Evolutionary conservation across 2,329 filamentous ascomycete genomes (phyloP), one percentile per base, ranked within the genome.

Genomic region (Nothopassalora personata): DNA sequence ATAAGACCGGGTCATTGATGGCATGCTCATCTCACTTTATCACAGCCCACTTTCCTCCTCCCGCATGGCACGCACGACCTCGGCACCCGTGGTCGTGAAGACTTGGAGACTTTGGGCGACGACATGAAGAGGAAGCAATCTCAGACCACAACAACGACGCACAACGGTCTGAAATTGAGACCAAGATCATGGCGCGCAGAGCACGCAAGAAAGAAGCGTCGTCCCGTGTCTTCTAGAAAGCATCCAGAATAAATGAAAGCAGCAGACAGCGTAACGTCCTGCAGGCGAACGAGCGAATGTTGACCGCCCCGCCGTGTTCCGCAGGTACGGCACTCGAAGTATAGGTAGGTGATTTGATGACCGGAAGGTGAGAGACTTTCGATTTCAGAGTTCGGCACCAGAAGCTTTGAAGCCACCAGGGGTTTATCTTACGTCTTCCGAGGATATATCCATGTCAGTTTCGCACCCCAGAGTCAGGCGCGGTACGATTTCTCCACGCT

Each of bases 21-120:
- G 23, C 23, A 23, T 23, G 23, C 30, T 15, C 9, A 19, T 23
- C 39, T 34, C 34, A 59, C 61, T 59, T 63, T 63, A 53, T 63
- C 60, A 50, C 62, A 66, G 1, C 64, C 60, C 5, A 66, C 62
- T 53, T 66, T 66, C 45, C 60, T 58, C 27, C 56, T 51, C 13
- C 62, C 64, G 50, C 62, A 64, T 9, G 56, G 61, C 9, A 61
- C 49, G 45, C 64, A 66, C 7, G 64, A 64, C 34, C 64, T 57
- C 39, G 64, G 61, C 34, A 58, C 59, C 33, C 64, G 57, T 23
- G 64, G 64, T 48, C 64, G 57, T 11, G 61, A 61, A 27, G 60
- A 30, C 49, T 61, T 62, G 50, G 58, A 43, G 56, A 63, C 34
- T 33, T 60, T 63, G 13, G 52, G 39, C 15, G 59, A 58, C 52